Conservation (phyloP, 805 yeast species). For the Spathaspora gorwiae region DNA sequence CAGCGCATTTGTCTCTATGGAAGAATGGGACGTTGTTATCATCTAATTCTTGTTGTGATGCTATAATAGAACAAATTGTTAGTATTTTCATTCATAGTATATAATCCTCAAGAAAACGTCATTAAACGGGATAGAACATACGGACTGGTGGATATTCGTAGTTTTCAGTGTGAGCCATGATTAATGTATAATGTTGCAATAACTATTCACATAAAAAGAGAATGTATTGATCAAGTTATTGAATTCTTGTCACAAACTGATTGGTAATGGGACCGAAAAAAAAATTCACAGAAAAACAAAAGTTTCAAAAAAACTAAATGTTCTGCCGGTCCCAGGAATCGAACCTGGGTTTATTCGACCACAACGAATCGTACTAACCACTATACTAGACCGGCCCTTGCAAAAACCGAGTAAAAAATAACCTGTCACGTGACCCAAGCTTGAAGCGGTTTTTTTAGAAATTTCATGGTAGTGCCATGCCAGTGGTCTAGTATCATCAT, state of each 20-base stretch:
- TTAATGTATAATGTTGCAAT: not conserved
- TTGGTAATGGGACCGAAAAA: not conserved
- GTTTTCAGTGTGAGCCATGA: conserved; percentile 8
- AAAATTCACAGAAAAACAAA: not conserved
- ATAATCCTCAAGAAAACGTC: not conserved
- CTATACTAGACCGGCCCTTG: conserved; percentile 43
- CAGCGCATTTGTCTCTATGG: conserved; percentile 43
- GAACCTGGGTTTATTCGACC: conserved; percentile 50
- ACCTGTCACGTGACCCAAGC: no score
- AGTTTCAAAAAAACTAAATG: not conserved
- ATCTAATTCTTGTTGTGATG: conserved; percentile 34
- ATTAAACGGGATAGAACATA: conserved; percentile 8
- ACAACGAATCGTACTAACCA: conserved; percentile 48
- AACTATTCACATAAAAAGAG: not conserved
- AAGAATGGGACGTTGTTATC: conserved; percentile 38
- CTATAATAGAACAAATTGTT: conserved; percentile 3
- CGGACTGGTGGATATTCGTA: conserved; percentile 18
- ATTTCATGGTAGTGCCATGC: no score
- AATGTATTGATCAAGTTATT: not conserved
- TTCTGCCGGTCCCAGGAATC: conserved; percentile 48
- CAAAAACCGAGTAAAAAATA: not conserved
- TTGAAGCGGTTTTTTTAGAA: no score
- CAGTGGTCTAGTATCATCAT: no score
- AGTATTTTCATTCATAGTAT: conserved; percentile 1
- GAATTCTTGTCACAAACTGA: not conserved